A percentile compares a stretch with the other conserved stretches of the same genome.
Evolutionary conservation across 306 rosid genomes (phyloP).

Genomic region (Ammopiptanthus mongolicus): DNA sequence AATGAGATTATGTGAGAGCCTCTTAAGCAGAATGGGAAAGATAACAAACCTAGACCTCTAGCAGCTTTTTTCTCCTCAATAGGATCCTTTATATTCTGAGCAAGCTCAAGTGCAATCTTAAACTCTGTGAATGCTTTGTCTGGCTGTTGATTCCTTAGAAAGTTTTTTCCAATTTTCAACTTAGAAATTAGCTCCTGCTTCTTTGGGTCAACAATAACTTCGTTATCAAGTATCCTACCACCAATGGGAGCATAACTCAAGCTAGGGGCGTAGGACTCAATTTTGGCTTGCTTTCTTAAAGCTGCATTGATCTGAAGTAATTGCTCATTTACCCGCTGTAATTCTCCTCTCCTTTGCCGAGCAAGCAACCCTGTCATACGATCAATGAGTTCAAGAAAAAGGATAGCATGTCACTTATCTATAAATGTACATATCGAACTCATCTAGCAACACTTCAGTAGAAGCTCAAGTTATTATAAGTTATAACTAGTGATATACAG

Average conservation of each 20-base stretch:
- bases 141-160: constrained; percentile 76
- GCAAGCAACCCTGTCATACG: constrained; percentile 73
- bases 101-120: constrained; percentile 71
- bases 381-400: constrained; percentile 16
- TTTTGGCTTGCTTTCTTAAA: constrained; percentile 89
- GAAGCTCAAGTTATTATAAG: not conserved
- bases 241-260: constrained; percentile 89
- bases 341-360: constrained; percentile 84
- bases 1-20: not conserved
- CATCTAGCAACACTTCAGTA: not conserved
- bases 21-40: not conserved
- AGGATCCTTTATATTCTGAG: constrained; percentile 67
- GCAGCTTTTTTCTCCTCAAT: constrained; percentile 94
- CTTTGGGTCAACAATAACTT: constrained; percentile 69
- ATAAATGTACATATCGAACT: not conserved
- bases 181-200: constrained; percentile 83
- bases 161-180: constrained; percentile 79
- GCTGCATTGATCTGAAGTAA: constrained; percentile 85
- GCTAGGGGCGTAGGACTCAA: constrained; percentile 90
- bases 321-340: constrained; percentile 78
- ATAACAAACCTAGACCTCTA: constrained; percentile 81
- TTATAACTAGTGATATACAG: not conserved
- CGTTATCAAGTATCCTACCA: constrained; percentile 64
- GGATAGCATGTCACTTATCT: not conserved
- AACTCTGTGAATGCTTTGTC: constrained; percentile 75